Base-by-base conservation (phyloP, 2,329 filamentous ascomycete species). In the Madurella fahalii region DNA sequence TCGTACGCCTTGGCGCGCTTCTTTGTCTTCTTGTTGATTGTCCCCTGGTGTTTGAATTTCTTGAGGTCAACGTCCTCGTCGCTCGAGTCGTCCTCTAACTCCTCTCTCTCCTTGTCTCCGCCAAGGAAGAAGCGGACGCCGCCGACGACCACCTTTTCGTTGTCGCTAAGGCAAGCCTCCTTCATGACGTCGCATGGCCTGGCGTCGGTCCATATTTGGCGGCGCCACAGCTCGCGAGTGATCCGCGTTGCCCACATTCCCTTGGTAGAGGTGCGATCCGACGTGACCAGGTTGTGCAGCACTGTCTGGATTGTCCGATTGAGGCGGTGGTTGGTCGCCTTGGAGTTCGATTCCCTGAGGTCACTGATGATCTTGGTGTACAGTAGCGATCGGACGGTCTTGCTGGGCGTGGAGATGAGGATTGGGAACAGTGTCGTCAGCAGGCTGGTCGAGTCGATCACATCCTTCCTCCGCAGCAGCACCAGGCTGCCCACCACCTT, bases 101-200 rank as follows among this genome's bases (percentile, higher is more conserved):
- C 93, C 69, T 99, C 94, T 62, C 92, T 84, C 72, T 97, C 94
- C 71, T 95, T 93, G 70, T 99, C 94, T 34, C 92, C 92, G 20
- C 94, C 94, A 1, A 99, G 79, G 76, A 99, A 99, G 77, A 97
- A 99, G 20, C 90, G 83, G 13, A 95, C 89, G 43, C 90, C 92
- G 15, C 91, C 90, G 5, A 88, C 78, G 25, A 94, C 83, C 3
- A 97, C 91, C 74, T 99, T 99, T 64, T 95, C 90, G 63, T 96
- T 95, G 49, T 96, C 87, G 3, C 90, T 85, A 53, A 99, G 74
- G 52, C 87, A 85, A 0, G 93, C 91, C 72, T 96, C 89, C 73
- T 95, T 95, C 92, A 99, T 97, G 61, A 97, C 89, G 66, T 96
- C 91, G n/a, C 97, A 94, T 0, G 93, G 86, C 69, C 92, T 94